These are phyloP conservation scores for Gamarada debralockiae DNA, from an alignment of 495 filamentous ascomycete genomes.

Conservation along the genomic window DNA sequence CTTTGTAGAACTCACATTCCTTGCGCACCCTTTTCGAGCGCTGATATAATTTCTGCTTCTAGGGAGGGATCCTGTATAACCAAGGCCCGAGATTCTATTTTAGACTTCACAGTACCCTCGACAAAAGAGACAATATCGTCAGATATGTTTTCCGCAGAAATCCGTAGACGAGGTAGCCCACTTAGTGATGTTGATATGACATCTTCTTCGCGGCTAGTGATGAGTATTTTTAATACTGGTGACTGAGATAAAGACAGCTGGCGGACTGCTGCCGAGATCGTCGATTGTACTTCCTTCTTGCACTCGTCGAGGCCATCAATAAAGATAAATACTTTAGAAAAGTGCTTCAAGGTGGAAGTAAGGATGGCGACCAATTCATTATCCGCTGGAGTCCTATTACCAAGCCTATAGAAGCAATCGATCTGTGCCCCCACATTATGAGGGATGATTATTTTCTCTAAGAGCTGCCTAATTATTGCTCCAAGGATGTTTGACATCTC, in stretches of 20 bases:
- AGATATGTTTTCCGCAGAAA: not conserved
- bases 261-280: not conserved
- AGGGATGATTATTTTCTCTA: not conserved
- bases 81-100: not conserved
- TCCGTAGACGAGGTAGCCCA: not conserved
- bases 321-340: slow-evolving; percentile 6
- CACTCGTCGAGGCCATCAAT: slow-evolving; percentile 23
- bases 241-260: not conserved
- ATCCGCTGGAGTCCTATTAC: not conserved
- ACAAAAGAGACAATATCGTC: slow-evolving; percentile 21
- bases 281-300: slow-evolving; percentile 2
- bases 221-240: not conserved
- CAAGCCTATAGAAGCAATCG: not conserved
- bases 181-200: not conserved
- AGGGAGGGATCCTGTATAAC: slow-evolving; percentile 1
- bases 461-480: not conserved
- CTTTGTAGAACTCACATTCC: slow-evolving; percentile 19
- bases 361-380: not conserved
- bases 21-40: slow-evolving; percentile 13
- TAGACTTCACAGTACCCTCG: not conserved
- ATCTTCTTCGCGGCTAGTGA: not conserved
- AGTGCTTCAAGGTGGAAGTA: not conserved
- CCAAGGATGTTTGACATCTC: not conserved
- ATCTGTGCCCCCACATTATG: not conserved
- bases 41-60: slow-evolving; percentile 9